Conservation (phyloP, 352 stramenopile genomes). For the Globisporangium polare region DNA sequence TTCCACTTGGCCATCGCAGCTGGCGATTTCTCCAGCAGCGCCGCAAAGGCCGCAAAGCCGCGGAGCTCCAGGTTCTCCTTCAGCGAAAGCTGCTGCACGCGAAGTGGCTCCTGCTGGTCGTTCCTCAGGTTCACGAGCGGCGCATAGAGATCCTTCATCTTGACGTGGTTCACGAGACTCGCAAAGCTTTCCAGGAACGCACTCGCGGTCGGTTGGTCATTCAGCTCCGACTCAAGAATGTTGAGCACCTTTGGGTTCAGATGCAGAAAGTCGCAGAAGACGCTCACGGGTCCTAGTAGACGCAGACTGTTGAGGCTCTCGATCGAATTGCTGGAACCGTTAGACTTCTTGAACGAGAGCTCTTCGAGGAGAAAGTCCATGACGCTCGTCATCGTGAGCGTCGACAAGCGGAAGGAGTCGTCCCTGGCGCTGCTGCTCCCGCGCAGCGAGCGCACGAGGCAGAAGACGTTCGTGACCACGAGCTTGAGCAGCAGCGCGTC, state of each 20-base stretch:
- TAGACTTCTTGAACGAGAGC: slow-evolving; percentile 19
- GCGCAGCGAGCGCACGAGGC: slow-evolving; percentile 33
- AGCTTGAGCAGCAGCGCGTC: slow-evolving; percentile 78
- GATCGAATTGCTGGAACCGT: slow-evolving; percentile 13
- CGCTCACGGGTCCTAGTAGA: slow-evolving; percentile 47
- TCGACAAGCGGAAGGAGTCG: slow-evolving; percentile 55
- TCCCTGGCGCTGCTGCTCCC: slow-evolving; percentile 23
- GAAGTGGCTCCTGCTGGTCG: slow-evolving; percentile 21
- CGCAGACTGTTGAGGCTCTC: slow-evolving; percentile 25
- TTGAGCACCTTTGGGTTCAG: slow-evolving; percentile 46
- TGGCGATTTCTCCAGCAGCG: slow-evolving; percentile 17
- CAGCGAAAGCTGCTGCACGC: slow-evolving; percentile 42
- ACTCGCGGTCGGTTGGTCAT: slow-evolving; percentile 19
- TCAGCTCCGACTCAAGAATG: slow-evolving; percentile 27
- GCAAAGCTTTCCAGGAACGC: slow-evolving; percentile 47
- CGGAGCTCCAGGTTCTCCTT: slow-evolving; percentile 75
- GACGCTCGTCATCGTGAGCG: slow-evolving; percentile 39
- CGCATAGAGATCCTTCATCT: slow-evolving; percentile 35
- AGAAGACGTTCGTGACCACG: slow-evolving; percentile 79
- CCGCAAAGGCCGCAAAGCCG: slow-evolving; percentile 56
- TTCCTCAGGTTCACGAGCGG: slow-evolving; percentile 24
- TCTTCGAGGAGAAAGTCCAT: slow-evolving; percentile 45
- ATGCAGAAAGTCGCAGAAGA: slow-evolving; percentile 69
- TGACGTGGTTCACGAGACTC: slow-evolving; percentile 53
- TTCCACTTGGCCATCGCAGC: slow-evolving; percentile 19